phyloP scores from a whole-genome alignment of 192 early-diverging fungal genomes.

The Coemansia sp. region DNA sequence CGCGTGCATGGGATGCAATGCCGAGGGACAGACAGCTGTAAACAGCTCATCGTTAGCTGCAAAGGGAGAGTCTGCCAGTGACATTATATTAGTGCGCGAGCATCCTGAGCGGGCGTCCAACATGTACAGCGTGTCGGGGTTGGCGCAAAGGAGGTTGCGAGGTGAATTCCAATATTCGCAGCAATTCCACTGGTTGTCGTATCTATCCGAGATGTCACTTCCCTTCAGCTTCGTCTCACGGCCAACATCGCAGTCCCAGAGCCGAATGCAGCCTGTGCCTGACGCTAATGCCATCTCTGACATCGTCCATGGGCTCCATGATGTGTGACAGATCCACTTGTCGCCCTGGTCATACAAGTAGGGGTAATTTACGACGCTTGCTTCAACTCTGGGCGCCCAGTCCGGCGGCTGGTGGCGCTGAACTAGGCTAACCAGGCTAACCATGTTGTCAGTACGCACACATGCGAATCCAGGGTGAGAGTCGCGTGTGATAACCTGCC shows the following conservation, averaged over 20 bases:
- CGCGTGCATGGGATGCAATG: constrained; percentile 41
- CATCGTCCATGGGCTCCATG: constrained; percentile 38
- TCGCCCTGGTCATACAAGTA: constrained; percentile 39
- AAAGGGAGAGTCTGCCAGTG: constrained; percentile 17
- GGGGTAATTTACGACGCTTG: constrained; percentile 10
- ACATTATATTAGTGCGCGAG: constrained; percentile 6
- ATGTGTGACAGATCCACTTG: constrained; percentile 30
- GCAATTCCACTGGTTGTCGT: constrained; percentile 32
- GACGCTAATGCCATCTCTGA: constrained; percentile 42
- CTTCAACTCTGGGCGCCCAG: constrained; percentile 3
- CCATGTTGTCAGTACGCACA: constrained; percentile 51
- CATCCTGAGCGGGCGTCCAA: constrained; percentile 22
- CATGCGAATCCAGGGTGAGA: constrained; percentile 26
- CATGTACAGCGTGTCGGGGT: constrained; percentile 16
- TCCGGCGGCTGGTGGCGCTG: constrained; percentile 6
- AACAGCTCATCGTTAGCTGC: constrained; percentile 17
- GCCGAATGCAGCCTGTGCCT: constrained; percentile 20
- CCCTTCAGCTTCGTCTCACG: constrained; percentile 11
- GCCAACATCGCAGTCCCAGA: constrained; percentile 35
- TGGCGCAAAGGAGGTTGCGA: constrained; percentile 32
- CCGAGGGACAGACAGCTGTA: constrained; percentile 31
- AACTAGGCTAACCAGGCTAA: constrained; percentile 5
- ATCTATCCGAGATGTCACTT: neutral
- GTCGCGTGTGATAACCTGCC: constrained; percentile 19
- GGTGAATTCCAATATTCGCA: constrained; percentile 51